A percentile compares a stretch with the other conserved stretches of the same genome.
Conservation (phyloP, 78 protist genomes). For the Dictyostelium capitatum region DNA sequence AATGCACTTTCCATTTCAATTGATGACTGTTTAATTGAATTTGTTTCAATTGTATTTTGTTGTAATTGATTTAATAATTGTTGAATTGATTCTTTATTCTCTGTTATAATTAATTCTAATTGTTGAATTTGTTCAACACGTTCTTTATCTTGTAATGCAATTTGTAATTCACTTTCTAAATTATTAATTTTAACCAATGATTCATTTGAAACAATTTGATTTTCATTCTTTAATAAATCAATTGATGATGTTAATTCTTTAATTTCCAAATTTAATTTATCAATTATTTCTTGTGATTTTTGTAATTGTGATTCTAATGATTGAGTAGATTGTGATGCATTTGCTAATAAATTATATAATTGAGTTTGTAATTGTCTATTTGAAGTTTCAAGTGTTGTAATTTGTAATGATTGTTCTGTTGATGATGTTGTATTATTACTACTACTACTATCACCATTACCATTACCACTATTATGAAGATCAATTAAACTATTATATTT, state of each 20-base stretch:
- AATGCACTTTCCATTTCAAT: background rate
- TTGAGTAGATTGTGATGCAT: constrained; percentile 1
- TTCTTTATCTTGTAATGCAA: background rate
- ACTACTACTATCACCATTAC: background rate
- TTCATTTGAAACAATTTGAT: background rate
- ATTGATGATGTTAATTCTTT: background rate
- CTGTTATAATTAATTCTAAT: background rate
- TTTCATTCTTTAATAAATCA: background rate
- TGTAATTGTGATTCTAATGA: background rate
- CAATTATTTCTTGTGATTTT: background rate
- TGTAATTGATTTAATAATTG: background rate
- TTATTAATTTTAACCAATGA: background rate
- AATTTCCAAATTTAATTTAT: background rate
- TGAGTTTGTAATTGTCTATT: constrained; percentile 7
- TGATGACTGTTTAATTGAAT: background rate
- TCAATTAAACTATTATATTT: constrained; percentile 31
- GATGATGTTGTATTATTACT: background rate
- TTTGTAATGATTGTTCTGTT: background rate
- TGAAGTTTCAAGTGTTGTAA: background rate
- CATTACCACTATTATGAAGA: background rate
- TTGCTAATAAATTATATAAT: background rate
- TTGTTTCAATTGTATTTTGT: background rate
- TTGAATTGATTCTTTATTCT: background rate
- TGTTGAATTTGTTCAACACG: background rate
- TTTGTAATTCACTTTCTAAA: background rate